A percentile compares a stretch with the other conserved stretches of the same genome.
Conservation (phyloP, 164 flowering plant genomes). For the Vitis vinifera region DNA sequence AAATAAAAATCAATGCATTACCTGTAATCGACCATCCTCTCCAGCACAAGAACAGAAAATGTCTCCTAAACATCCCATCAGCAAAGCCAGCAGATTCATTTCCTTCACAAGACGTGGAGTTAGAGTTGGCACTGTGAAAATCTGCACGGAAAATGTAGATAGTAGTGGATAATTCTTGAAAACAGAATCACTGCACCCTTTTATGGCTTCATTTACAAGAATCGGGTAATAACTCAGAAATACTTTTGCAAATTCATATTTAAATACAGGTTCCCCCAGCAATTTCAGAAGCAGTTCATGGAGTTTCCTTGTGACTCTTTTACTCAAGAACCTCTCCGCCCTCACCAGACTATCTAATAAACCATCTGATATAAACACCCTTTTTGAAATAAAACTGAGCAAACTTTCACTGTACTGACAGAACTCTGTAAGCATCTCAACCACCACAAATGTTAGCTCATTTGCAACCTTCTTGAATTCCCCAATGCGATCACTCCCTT, state of each 20-base stretch:
- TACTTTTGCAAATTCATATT: slow-evolving; percentile 84
- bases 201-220: slow-evolving; percentile 56
- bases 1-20: slow-evolving; percentile 15
- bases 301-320: slow-evolving; percentile 50
- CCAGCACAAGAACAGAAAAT: slow-evolving; percentile 67
- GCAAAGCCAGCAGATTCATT: slow-evolving; percentile 56
- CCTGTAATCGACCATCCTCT: slow-evolving; percentile 79
- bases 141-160: slow-evolving; percentile 82
- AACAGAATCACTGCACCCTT: slow-evolving; percentile 39
- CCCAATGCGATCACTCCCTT: slow-evolving; percentile 20
- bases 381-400: slow-evolving; percentile 77
- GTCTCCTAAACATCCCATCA: slow-evolving; percentile 73
- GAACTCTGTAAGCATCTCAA: slow-evolving; percentile 88
- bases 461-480: slow-evolving; percentile 37
- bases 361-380: slow-evolving; percentile 44
- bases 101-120: slow-evolving; percentile 87
- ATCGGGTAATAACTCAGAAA: slow-evolving; percentile 71
- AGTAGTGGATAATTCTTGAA: slow-evolving; percentile 54
- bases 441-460: slow-evolving; percentile 53
- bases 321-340: slow-evolving; percentile 66
- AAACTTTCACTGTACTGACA: slow-evolving; percentile 85
- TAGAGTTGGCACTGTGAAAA: slow-evolving; percentile 88
- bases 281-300: slow-evolving; percentile 85
- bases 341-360: slow-evolving; percentile 74
- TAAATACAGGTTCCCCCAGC: slow-evolving; percentile 84